Evolutionary conservation across 129 eudicot genomes (phyloP), one percentile per base, ranked within the genome.

Genomic region (Saposhnikovia divaricata): DNA sequence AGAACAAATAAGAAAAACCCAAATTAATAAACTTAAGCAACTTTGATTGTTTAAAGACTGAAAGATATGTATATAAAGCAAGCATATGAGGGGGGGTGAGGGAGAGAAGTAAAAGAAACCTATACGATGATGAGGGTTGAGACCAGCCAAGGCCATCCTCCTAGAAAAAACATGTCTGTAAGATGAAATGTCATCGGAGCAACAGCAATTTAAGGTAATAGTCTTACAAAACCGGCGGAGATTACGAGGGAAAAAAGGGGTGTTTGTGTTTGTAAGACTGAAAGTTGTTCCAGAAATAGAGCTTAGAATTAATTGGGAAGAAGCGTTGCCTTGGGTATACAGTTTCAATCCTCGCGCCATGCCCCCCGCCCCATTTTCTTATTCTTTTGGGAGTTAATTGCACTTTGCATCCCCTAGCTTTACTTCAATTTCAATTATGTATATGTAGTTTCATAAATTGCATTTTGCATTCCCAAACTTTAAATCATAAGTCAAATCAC

Each of bases 71-170:
- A 34, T 34, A 34, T 34, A 34, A 1, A 34, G 37, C 37, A 34
- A 34, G 37, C 37, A 34, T 34, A 34, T 34, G 37, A 34, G 37
- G 37, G 34, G 34, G n/a, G 37, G 37, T 34, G 37, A 34, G 37
- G 37, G 40, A n/a, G 21, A n/a, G 69, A 43, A 18, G 23, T 6
- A 69, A 66, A 59, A 34, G 80, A 65, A 13, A 93, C 95, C 97
- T 15, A 93, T 86, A 28, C 84, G 93, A 76, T 93, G 96, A 83
- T 91, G 96, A 81, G 98, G 96, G 42, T 86, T 87, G 82, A 93
- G 90, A 21, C 97, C 95, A 37, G 95, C 95, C 93, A 89, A 81
- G 37, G 76, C 80, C 98, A 91, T 93, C 76, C 89, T 87, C 8
- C 80, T 87, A 2, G 93, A 80, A 78, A 93, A 93, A 46, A 74